Conservation (phyloP, 2,329 filamentous ascomycete species). For the Graphiopsis chlorocephala region DNA sequence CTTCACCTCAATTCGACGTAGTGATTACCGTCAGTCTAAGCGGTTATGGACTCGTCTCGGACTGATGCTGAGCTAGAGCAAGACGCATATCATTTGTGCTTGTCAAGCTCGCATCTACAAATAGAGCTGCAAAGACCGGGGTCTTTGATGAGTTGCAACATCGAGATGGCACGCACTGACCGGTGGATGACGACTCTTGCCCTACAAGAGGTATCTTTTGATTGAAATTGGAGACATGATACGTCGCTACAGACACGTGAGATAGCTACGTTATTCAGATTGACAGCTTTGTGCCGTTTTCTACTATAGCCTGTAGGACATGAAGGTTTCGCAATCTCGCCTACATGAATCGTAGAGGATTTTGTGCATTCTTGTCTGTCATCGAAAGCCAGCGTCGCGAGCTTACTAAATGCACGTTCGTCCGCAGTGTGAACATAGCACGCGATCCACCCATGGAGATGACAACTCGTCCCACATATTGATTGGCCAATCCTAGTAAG, state of each 20-base stretch:
- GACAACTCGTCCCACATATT: background rate
- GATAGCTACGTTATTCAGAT: background rate
- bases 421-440: background rate
- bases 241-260: background rate
- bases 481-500: background rate
- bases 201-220: background rate
- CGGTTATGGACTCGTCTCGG: background rate
- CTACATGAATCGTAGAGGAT: background rate
- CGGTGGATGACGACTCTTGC: conserved; percentile 10
- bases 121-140: background rate
- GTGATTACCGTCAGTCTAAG: background rate
- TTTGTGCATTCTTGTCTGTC: background rate
- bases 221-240: background rate
- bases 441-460: background rate
- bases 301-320: background rate
- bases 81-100: background rate
- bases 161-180: conserved; percentile 6
- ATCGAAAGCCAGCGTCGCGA: background rate
- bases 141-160: conserved; percentile 11
- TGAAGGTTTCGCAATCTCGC: background rate
- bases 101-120: conserved; percentile 5
- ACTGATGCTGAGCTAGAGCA: background rate
- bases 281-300: background rate
- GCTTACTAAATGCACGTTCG: background rate
- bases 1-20: background rate